Evolutionary conservation across 108 stramenopile genomes (phyloP), one percentile per base, ranked within the genome.

Genomic region (Cyclotella kingstonii): DNA sequence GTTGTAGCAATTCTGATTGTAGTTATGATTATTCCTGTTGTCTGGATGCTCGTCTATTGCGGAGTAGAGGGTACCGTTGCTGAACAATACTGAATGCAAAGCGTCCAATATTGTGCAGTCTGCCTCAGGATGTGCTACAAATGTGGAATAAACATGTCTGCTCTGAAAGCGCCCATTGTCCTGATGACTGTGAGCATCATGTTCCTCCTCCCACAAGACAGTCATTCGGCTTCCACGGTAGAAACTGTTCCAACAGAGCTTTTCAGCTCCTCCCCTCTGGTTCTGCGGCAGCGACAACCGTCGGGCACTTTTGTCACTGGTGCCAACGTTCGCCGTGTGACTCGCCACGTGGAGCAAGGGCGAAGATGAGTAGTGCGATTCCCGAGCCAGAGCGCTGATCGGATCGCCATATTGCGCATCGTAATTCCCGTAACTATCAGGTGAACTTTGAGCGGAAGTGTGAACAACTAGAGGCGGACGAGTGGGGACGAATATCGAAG

Each of bases 61-160:
- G 30, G 26, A 26, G 2, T 29, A n/a, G n/a, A n/a, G n/a, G 25
- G 19, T 40, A 23, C 69, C 47, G 41, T 82, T 68, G 7, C 81
- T 84, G 63, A 67, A 87, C 19, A 87, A 59, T 19, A 42, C 61
- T 42, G 59, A 49, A 54, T 85, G 83, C 10, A 90, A 47, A 12
- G 40, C 12, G 25, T 77, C 57, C n/a, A 87, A 54, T 10, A 65
- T 76, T 8, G 39, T 44, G 0, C 48, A 5, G 6, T 81, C 58
- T 5, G 79, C 89, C 38, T 90, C 82, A 9, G 89, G 85, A 67
- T 90, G 89, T 9, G 82, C 89, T n/a, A 80, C 84, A 40, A 84
- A 84, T 1, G 82, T 77, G 4, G 78, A 77, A 59, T 90, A 90
- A 8, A 85, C 40, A 19, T 35, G 30, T 28, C 46, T 29, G 5